Base-by-base conservation (phyloP, 495 filamentous ascomycete genomes). In the Baudoinia panamericana region DNA sequence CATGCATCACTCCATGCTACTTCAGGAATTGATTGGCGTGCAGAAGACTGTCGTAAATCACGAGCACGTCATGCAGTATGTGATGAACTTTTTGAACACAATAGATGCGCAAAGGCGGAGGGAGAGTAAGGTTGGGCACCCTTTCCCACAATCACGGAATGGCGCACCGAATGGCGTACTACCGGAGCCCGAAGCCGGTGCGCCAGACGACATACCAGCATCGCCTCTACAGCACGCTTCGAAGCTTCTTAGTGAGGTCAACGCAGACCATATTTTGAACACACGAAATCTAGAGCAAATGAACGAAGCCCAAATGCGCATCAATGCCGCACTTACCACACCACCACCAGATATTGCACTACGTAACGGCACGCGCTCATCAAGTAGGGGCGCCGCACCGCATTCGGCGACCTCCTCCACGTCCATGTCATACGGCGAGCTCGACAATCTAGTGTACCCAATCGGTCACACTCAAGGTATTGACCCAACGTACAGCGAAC, bases 401-500 rank as follows among this genome's bases (percentile, higher is more conserved):
- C 61, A 66, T 5, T 70, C 72, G 12, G 67, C 70, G 8, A 62
- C 59, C 1, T 69, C 69, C 2, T 68, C 63, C 10, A 54, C 60
- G 7, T 64, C 69, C 4, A 52, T 75, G 50, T 67, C 67, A 18
- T 71, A 69, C 30, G 63, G 63, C 18, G 86, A 93, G 33, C 64
- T 84, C 28, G 83, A 90, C 44, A 75, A 76, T 39, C 69, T 92
- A 44, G 84, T 94, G 12, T 95, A 95, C 58, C 86, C 86, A 0
- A 83, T 92, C 13, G 86, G 86, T 0, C 74, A 84, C 35, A 86
- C 78, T 4, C 80, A 86, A 44, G 86, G 86, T 18, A 95, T 95
- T 53, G 86, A 95, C 58, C 86, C 86, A 6, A 87, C 88, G 72
- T 87, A 88, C 53, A 80, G 82, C 46, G 86, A 93, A 45, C 85